These are phyloP conservation scores for Populus hybrid DNA, from an alignment of 441 rosid species.

Conservation along the genomic window DNA sequence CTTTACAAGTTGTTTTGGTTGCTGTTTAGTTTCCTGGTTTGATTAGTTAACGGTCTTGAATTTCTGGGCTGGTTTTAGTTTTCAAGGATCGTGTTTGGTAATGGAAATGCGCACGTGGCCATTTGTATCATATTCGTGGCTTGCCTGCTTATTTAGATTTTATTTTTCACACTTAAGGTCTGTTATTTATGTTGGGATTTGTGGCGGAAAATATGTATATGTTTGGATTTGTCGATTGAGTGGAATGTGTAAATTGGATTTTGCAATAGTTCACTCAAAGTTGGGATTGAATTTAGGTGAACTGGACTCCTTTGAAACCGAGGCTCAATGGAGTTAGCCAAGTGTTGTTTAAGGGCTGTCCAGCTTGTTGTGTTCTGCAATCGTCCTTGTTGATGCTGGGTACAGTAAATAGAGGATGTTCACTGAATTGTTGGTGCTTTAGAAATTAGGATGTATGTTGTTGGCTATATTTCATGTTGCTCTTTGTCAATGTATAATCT, in stretches of 20 bases:
- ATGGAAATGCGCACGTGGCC: background rate
- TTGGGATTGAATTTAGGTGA: background rate
- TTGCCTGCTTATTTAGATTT: background rate
- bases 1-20: background rate
- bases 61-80: background rate
- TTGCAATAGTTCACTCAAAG: background rate
- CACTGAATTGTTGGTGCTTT: background rate
- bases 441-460: background rate
- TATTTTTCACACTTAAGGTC: background rate
- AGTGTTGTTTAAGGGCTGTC: too few species aligned
- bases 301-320: background rate
- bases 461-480: background rate
- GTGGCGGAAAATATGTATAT: background rate
- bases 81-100: background rate
- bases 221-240: background rate
- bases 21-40: background rate
- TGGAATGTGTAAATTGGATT: background rate
- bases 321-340: too few species aligned
- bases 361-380: too few species aligned
- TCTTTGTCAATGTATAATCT: background rate
- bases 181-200: background rate
- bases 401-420: too few species aligned
- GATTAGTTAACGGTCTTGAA: background rate
- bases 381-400: too few species aligned
- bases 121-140: background rate